Base-by-base conservation (phyloP, 2,329 filamentous ascomycete genomes). In the Podosphaera leucotricha region DNA sequence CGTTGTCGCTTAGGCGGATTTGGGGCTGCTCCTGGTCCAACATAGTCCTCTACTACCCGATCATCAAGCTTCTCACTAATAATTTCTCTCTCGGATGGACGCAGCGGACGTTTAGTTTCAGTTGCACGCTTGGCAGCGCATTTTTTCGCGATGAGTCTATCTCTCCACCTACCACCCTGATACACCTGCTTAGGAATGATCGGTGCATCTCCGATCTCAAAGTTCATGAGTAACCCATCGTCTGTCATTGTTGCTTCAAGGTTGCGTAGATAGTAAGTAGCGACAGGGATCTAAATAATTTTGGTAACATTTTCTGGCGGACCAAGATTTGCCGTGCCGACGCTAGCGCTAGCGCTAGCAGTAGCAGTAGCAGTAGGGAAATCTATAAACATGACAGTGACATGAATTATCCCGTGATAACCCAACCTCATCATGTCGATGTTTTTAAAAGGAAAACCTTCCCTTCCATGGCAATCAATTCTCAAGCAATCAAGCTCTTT, bases 191-290 rank as follows among this genome's bases (percentile, higher is more conserved):
- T 75, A 44, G 71, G 64, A 47, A 76, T 69, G 44, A 82, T 59
- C 11, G 79, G 70, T 16, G 66, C 70, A 48, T 82, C 75, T 22
- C 73, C 71, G 46, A 93, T 66, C 54, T 84, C 77, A 59, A 95
- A 94, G 55, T 95, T 95, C 58, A 95, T 67, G 46, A 94, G 71
- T 74, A 98, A 80, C 53, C 85, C 85, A 75, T 92, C 82, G 66
- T 95, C 86, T 43, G 82, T 82, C 86, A 95, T 94, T 43, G 36
- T 46, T 54, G 49, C 47, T 47, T 22, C n/a, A 22, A 24, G 22
- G 22, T 24, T 24, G n/a, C n/a, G n/a, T 24, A 24, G 22, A 8
- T 24, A 24, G 22, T 8, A 4, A 24, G 4, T 8, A 8, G 8
- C 8, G 8, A 8, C 22, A 24, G 22, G 22, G 22, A 24, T 24